phyloP scores from a whole-genome alignment of 306 rosid genomes.

The Castanea mollissima region DNA sequence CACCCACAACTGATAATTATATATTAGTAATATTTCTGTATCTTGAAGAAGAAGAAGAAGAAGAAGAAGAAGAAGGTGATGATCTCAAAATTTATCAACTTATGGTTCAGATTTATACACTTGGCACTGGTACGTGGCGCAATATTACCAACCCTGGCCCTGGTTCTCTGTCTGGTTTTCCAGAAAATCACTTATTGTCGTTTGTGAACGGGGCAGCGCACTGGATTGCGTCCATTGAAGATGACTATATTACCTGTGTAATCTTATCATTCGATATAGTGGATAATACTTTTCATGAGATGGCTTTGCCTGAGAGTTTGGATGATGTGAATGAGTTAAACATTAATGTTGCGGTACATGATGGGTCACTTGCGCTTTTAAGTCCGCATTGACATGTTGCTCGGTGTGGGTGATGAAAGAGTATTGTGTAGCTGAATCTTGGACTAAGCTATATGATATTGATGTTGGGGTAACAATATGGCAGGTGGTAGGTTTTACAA shows the following conservation, averaged over 20 bases:
- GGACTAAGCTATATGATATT: conserved; percentile 12
- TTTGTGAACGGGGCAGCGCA: conserved; percentile 15
- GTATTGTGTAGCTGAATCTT: conserved; percentile 15
- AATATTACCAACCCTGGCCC: not conserved
- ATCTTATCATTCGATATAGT: conserved; percentile 1
- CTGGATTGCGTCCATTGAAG: not conserved
- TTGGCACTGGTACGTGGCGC: conserved; percentile 3
- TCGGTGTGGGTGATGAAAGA: conserved; percentile 12
- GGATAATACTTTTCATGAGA: conserved; percentile 4
- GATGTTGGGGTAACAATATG: not conserved
- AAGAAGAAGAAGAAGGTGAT: too few species aligned
- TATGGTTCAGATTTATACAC: conserved; percentile 5
- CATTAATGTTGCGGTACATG: not conserved
- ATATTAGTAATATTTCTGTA: conserved; percentile 10
- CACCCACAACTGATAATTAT: not conserved
- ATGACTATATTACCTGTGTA: not conserved
- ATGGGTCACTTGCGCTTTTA: not conserved
- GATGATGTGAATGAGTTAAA: not conserved
- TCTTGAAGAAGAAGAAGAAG: not conserved
- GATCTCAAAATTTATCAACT: not conserved
- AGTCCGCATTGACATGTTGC: not conserved
- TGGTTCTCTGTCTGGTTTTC: not conserved
- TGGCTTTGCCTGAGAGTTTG: not conserved
- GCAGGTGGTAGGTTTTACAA: not conserved
- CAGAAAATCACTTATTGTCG: not conserved